phyloP scores from a whole-genome alignment of 257 asterid species.

The Nicotiana obtusifolia region DNA sequence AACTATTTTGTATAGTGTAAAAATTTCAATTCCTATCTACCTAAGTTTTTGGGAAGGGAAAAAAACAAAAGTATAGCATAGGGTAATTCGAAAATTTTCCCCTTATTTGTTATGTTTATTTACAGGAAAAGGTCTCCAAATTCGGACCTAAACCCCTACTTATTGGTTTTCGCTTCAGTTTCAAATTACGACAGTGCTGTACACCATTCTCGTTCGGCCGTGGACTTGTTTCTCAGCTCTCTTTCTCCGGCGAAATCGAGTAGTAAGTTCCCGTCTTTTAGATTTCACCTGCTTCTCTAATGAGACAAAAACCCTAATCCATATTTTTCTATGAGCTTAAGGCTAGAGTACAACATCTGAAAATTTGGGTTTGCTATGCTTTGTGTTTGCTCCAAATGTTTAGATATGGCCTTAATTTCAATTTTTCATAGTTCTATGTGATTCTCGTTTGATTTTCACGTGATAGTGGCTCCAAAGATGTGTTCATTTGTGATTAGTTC shows the following conservation, averaged over 20 bases:
- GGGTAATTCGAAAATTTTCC: too few relatives aligned
- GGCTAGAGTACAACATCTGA: background rate
- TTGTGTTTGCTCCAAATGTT: background rate
- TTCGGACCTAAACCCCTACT: background rate
- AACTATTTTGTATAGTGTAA: too few relatives aligned
- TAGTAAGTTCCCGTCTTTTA: background rate
- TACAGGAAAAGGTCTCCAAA: background rate
- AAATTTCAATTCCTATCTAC: too few relatives aligned
- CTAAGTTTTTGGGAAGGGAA: too few relatives aligned
- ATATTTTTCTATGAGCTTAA: background rate
- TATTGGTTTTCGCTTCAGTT: background rate
- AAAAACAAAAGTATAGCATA: too few relatives aligned
- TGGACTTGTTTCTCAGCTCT: background rate
- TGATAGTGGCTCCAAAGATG: background rate
- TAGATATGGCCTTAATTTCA: background rate
- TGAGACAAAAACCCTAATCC: slow-evolving; percentile 1
- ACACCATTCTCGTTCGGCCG: background rate
- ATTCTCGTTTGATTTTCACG: background rate
- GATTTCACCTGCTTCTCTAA: background rate
- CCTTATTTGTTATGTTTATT: too few relatives aligned
- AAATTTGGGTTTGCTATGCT: too few relatives aligned
- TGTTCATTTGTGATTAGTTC: background rate
- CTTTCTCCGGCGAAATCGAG: background rate
- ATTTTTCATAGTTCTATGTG: background rate
- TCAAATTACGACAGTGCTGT: background rate